Evolutionary conservation across 352 stramenopile species (phyloP).

Genomic region (Pythium phragmitis): DNA sequence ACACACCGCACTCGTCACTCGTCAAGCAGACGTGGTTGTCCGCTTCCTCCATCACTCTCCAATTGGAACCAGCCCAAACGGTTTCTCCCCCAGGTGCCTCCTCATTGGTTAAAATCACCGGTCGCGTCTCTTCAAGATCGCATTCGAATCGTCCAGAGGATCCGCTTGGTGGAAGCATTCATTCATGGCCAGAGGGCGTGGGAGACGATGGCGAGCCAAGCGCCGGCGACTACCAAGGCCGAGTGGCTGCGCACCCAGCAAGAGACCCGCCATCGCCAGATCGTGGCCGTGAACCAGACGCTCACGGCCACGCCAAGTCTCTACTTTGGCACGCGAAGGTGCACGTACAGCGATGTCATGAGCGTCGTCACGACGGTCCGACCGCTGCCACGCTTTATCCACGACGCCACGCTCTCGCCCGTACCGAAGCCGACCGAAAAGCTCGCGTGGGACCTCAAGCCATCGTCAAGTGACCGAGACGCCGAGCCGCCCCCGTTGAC

Average conservation of each 20-base stretch:
- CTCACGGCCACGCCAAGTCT: conserved; percentile 52
- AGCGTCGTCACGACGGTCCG: conserved; percentile 60
- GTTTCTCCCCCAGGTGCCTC: neutral
- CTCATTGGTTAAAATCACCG: conserved; percentile 4
- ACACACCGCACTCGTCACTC: neutral
- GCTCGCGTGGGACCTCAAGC: neutral
- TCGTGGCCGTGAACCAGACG: conserved; percentile 61
- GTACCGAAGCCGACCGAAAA: neutral
- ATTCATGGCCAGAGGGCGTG: too few relatives aligned
- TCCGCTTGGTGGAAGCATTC: too few relatives aligned
- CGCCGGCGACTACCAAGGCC: conserved; percentile 28
- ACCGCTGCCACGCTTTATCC: conserved; percentile 31
- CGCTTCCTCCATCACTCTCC: neutral
- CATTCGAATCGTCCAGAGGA: neutral
- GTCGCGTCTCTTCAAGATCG: conserved; percentile 20
- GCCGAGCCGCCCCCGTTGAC: too few relatives aligned
- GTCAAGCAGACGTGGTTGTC: neutral
- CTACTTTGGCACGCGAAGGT: conserved; percentile 72
- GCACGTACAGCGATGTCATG: conserved; percentile 73
- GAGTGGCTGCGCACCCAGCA: conserved; percentile 53
- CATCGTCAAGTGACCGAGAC: too few relatives aligned
- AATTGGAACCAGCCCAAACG: neutral
- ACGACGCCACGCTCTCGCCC: neutral
- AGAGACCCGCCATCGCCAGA: conserved; percentile 42
- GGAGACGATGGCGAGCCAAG: neutral